Base-by-base conservation (phyloP, 768 basidiomycete species). In the Leccinum broughii region DNA sequence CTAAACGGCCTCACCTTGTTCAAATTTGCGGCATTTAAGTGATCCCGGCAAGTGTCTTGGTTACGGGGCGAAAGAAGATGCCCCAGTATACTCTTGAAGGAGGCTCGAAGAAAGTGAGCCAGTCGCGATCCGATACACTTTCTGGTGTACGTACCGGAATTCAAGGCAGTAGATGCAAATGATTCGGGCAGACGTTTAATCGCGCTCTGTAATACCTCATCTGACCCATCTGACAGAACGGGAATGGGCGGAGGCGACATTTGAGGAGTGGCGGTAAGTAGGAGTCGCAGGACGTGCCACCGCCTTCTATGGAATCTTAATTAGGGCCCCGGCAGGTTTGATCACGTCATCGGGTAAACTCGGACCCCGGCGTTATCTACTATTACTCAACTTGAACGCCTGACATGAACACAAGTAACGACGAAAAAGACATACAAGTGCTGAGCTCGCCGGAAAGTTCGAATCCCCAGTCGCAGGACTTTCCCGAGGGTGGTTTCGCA, bases 401-500 rank as follows among this genome's bases (percentile, higher is more conserved):
- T 39, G 39, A 39, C 39, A 41, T 41, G 39, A 41, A 41, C 37
- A 37, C 37, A 37, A 37, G 37, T 37, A 37, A 15, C 35, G 15
- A 37, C 17, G 17, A 41, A 41, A 41, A 41, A 9, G 14, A 35
- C 35, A 35, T 14, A 35, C 35, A 14, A 14, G 37, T 15, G 37
- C 37, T 10, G 37, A 37, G 37, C 14, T 37, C 37, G 37, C 39
- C 8, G 17, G 39, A 41, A 8, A 41, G 17, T 44, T 44, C 41
- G n/a, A 44, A 44, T n/a, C n/a, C 13, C 15, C 32, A 10, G 51
- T 32, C 35, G 9, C 48, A 62, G 7, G 57, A 63, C 28, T 70
- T 65, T 56, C 69, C 65, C 1, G 75, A 74, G 44, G 73, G 75
- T 22, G 71, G 75, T 1, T 59, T 70, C 39, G 56, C 56, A 37